Evolutionary conservation across 1,284 basidiomycete genomes (phyloP), one percentile per base, ranked within the genome.

Genomic region (Cerrena zonata): DNA sequence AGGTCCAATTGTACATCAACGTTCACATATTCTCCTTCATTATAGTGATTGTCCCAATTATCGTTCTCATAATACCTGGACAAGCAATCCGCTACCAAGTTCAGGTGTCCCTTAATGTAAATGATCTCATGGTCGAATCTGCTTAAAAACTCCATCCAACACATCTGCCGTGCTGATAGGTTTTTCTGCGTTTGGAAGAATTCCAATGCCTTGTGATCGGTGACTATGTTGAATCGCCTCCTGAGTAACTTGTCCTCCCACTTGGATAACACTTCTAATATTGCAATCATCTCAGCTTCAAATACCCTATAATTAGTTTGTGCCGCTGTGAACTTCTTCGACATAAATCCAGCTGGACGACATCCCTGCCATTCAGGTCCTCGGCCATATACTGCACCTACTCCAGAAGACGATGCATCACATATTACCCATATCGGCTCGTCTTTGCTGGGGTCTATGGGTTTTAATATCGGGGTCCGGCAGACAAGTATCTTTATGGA

Each of bases 1-100:
- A 58, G n/a, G n/a, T n/a, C n/a, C n/a, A n/a, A n/a, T n/a, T n/a
- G n/a, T n/a, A n/a, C n/a, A n/a, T n/a, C n/a, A 0, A 59, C 58
- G 19, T 58, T 56, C 0, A 69, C 65, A 37, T 64, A 67, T 1
- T 68, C 57, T 2, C 63, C 45, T 3, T 25, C 41, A 18, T 56
- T 39, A 25, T 62, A 57, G 0, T 25, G 18, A 3, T 68, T 61
- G 7, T 53, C 49, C 1, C 36, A 24, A 0, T 41, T n/a, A 43
- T 59, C 15, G 61, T 53, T 44, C n/a, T n/a, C n/a, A n/a, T n/a
- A n/a, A n/a, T n/a, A n/a, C n/a, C n/a, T n/a, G n/a, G n/a, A n/a
- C n/a, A 65, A 72, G 50, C 70, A 71, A 50, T 73, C 68, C 0
- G 68, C 67, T 0, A 72, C 62, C 22, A 55, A 58, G 44, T 72